Percentiles rank a stretch among this genome's conserved stretches.
Conservation (phyloP, 768 basidiomycete genomes). For the Boletus insuetus region DNA sequence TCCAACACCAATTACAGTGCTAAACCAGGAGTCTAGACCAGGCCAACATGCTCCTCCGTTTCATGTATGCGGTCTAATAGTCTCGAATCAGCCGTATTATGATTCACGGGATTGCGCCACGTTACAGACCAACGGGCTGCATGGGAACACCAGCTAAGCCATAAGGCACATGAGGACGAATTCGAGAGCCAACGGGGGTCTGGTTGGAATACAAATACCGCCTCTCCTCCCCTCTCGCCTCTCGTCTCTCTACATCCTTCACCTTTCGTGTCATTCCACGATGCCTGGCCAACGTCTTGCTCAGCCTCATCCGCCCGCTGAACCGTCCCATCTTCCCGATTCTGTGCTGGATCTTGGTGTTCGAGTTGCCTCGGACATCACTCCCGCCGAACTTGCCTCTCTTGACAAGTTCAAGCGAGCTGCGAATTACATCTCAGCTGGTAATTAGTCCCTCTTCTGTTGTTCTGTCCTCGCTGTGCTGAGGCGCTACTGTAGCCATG, state of each 20-base stretch:
- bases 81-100: no score
- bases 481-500: slow-evolving; percentile 51
- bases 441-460: slow-evolving; percentile 33
- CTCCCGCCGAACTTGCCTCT: slow-evolving; percentile 48
- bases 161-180: no score
- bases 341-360: slow-evolving; percentile 49
- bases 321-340: slow-evolving; percentile 64
- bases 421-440: slow-evolving; percentile 69
- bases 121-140: no score
- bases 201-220: no score
- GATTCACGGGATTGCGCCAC: no score
- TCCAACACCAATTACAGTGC: no score
- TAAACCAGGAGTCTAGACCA: no score
- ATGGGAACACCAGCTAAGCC: no score
- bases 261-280: background rate
- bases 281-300: slow-evolving; percentile 62
- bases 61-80: no score
- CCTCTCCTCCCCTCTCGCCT: no score
- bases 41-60: no score
- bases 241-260: background rate
- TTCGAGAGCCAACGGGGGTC: no score
- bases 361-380: slow-evolving; percentile 46
- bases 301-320: slow-evolving; percentile 68
- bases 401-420: slow-evolving; percentile 56
- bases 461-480: background rate